Evolutionary conservation across 768 basidiomycete species (phyloP), one percentile per base, ranked within the genome.

Genomic region (Suillus decipiens): DNA sequence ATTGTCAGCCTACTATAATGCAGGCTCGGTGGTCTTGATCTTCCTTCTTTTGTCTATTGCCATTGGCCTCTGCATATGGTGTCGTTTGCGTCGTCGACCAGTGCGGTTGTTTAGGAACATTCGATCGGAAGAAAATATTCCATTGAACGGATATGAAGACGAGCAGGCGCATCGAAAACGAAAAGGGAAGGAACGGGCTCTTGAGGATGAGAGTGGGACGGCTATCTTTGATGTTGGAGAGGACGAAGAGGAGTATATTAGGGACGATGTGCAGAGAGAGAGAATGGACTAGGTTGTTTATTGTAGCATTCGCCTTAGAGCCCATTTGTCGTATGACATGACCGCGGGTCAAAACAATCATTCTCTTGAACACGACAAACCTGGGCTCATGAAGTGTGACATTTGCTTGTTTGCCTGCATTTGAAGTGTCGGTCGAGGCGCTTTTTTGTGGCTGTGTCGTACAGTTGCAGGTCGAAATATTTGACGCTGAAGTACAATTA

Each of bases 1-100:
- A n/a, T 60, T 36, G 9, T 47, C 60, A 94, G 95, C 93, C n/a
- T 96, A 95, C 74, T 97, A 96, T 73, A 96, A 96, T 64, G 90
- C 93, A 39, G 94, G 93, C 12, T 95, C 94, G 0, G 92, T 90
- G 1, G 88, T 90, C 3, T 78, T 95, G n/a, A 87, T 96, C 28
- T 82, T 98, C 45, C 71, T 96, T 3, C 75, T 97, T 60, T 82
- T 96, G 62, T 80, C 85, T 41, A 70, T 86, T 22, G 82, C 81
- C 17, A 84, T 95, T 59, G 92, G 87, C 0, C 75, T 84, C 11
- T 93, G 91, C 75, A 79, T 96, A 61, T 98, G 90, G 88, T 92
- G 86, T 76, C 88, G 93, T 45, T 69, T 82, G 19, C 81, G 89
- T 47, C 77, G 79, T 42, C 63, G 69, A 61, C 75, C 80, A 14